These are phyloP conservation scores for Pythium monospermum DNA, from an alignment of 352 stramenopile species.

Conservation along the genomic window DNA sequence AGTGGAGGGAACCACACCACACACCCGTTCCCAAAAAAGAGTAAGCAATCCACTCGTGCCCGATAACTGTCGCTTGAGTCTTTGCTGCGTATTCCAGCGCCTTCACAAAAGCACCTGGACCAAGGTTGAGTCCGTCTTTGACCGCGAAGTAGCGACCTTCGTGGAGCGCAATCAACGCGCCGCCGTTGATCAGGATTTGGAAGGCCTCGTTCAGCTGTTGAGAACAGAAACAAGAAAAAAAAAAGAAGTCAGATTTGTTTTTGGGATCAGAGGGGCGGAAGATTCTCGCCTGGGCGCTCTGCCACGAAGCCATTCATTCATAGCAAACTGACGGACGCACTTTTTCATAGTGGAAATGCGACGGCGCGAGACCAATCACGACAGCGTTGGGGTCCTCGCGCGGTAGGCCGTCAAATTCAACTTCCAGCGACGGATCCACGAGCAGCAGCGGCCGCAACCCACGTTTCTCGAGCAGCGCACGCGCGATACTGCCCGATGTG, in stretches of 20 bases:
- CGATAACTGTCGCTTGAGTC: slow-evolving; percentile 38
- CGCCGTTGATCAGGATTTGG: slow-evolving; percentile 39
- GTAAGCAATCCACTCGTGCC: slow-evolving; percentile 16
- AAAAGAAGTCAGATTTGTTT: background rate
- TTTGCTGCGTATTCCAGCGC: slow-evolving; percentile 42
- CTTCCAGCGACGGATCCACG: slow-evolving; percentile 35
- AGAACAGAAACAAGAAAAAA: too few species aligned
- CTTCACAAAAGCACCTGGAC: slow-evolving; percentile 49
- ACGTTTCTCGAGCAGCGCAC: slow-evolving; percentile 29
- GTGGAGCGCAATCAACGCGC: slow-evolving; percentile 48
- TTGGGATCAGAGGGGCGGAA: background rate
- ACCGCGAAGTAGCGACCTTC: slow-evolving; percentile 48
- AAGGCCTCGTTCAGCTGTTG: slow-evolving; percentile 54
- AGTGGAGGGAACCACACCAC: background rate
- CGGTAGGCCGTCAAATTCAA: slow-evolving; percentile 39
- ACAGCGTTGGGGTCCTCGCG: slow-evolving; percentile 43
- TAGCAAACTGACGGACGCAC: slow-evolving; percentile 12
- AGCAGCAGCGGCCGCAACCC: slow-evolving; percentile 41
- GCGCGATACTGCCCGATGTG: slow-evolving; percentile 39
- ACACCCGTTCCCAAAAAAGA: background rate
- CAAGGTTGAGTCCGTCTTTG: slow-evolving; percentile 43
- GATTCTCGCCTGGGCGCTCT: too few species aligned
- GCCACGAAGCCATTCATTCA: too few species aligned
- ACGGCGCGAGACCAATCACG: slow-evolving; percentile 44
- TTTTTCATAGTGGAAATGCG: slow-evolving; percentile 55